Evolutionary conservation across 1,139 yeast genomes (phyloP), one percentile per base, ranked within the genome.

Genomic region (Yamadazyma dendronema): DNA sequence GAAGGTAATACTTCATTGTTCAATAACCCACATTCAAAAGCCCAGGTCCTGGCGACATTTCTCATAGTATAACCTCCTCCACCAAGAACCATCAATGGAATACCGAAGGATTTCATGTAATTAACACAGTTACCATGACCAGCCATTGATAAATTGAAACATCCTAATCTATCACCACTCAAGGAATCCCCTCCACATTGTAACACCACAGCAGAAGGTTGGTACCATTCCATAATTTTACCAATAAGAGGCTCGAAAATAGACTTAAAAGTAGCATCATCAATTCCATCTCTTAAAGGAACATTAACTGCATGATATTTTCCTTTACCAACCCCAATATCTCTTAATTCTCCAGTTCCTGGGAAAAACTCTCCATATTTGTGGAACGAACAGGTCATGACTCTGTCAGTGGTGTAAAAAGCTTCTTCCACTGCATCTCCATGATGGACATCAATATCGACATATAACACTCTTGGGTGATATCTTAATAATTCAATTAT

Each of bases 371-470:
- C 94, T 4, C 97, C 97, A 58, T 87, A 92, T 60, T 92, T 92
- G 65, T 92, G 98, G 65, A 92, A 88, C 15, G 96, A 85, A 33
- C 87, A 82, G 0, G 97, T 90, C 94, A 89, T 87, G 19, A 92
- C 98, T 41, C 98, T 67, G 59, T 92, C 97, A 1, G 97, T 87
- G 27, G 95, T 81, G 57, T 90, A 89, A 52, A 92, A 92, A 1
- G 97, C 97, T 60, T 92, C 97, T 57, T 92, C 97, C 2, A 92
- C 98, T 37, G 97, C 98, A 58, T 92, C 98, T 17, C 98, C 98
- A 57, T 92, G 98, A 59, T 92, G 98, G 17, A 92, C 78, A 59
- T 92, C 98, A 39, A 90, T 90, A 61, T 92, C 98, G 39, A 92
- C 88, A 57, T 92, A 92, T 54, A 92, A 67, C 4, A 92, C 97